Evolutionary conservation across 108 stramenopile species (phyloP).

Genomic region (Cyclotella atomus): DNA sequence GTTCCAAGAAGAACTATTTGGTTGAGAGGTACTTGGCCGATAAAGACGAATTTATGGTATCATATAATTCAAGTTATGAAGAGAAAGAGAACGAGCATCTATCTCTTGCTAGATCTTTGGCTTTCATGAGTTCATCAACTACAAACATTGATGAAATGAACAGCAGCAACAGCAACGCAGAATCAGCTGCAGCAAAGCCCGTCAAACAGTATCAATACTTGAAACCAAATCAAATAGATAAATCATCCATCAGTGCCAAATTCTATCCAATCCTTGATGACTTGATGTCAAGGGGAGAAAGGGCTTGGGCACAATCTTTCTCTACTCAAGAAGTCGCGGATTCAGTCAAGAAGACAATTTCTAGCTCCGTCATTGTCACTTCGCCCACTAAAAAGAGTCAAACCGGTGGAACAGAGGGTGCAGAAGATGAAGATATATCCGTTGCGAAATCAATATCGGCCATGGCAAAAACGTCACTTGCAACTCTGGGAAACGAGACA

Average conservation of each 20-base stretch:
- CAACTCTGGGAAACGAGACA: constrained; percentile 8
- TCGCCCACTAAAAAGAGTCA: background rate
- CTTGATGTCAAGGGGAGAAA: constrained; percentile 53
- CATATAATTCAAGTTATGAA: constrained; percentile 22
- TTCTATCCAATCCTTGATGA: constrained; percentile 77
- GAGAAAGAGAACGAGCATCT: constrained; percentile 16
- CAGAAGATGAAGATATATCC: background rate
- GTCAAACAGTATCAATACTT: constrained; percentile 15
- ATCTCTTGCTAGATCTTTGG: constrained; percentile 11
- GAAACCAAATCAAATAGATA: constrained; percentile 33
- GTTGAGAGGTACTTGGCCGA: constrained; percentile 37
- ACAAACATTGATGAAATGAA: constrained; percentile 22
- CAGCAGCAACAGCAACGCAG: background rate
- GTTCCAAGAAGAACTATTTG: constrained; percentile 24
- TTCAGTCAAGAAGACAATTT: constrained; percentile 3
- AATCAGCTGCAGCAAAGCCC: background rate
- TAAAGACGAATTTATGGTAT: constrained; percentile 34
- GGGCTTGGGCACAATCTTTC: constrained; percentile 26
- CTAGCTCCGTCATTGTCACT: background rate
- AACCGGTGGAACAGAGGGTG: background rate
- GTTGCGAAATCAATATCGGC: constrained; percentile 23
- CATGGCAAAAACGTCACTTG: constrained; percentile 20
- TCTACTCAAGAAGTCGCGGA: background rate
- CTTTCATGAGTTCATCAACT: constrained; percentile 14
- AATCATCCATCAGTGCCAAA: constrained; percentile 64